Base-by-base conservation (phyloP, 1,284 basidiomycete genomes). In the Microbotryum silenes-acaulis region DNA sequence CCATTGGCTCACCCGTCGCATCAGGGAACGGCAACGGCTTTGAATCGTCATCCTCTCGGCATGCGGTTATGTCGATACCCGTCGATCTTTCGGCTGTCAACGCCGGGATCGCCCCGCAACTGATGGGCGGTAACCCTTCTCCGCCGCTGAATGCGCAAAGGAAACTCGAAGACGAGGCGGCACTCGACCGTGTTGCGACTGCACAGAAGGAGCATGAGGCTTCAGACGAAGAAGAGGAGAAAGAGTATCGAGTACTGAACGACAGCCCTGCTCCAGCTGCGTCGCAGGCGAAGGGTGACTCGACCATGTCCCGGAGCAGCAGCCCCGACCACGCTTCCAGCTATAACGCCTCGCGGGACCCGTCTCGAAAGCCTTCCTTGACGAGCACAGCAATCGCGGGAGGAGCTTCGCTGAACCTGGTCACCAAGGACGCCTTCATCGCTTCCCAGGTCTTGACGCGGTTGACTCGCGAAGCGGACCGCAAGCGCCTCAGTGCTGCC, bases 351-450 rank as follows among this genome's bases (percentile, higher is more conserved):
- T 42, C 37, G 5, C 37, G 12, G 12, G 37, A 42, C 12, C 37
- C 37, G 16, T 42, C 12, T 42, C 37, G 5, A 42, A 42, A 18
- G 16, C 37, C 37, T 6, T 42, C 37, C 16, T 42, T 42, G 37
- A 42, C 37, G 37, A 18, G 14, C 14, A 18, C 37, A 42, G 37
- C 37, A 42, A 42, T 18, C 37, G 12, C 37, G 31, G 31, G 31
- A 42, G 37, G 37, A 42, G 12, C 37, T 6, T 18, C 37, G 37
- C 16, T 42, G 37, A 69, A 67, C 58, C 61, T 69, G 46, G 67
- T 69, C 54, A 58, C 67, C 5, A 62, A 66, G 20, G 65, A 69
- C 27, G 67, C 67, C 5, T 55, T 69, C 20, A 57, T 58, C n/a
- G 63, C 63, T 4, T 46, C 63, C 9, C 42, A 63, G 27, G 53